Base-by-base conservation (phyloP, 1,284 basidiomycete species). In the Ganoderma meredithae region DNA sequence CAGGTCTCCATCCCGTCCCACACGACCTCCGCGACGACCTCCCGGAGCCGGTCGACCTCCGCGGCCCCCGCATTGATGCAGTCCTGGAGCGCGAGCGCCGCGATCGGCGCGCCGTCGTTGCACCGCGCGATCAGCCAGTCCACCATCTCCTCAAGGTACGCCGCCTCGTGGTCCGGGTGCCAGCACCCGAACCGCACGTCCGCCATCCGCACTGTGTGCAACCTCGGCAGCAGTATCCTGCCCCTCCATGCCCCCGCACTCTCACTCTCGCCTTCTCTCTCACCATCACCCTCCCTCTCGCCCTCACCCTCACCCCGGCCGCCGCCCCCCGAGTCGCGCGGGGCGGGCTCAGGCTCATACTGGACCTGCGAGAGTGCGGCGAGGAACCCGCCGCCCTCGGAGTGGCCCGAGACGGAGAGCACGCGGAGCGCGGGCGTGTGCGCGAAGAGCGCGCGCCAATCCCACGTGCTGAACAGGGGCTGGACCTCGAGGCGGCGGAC, bases 101-200 rank as follows among this genome's bases (percentile, higher is more conserved):
- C 44, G 41, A 72, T 61, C 5, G 68, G 64, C 7, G 63, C 22
- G 55, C 61, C 60, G 60, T 68, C 62, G 41, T 72, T 60, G 62
- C 62, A 64, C 10, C 71, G 71, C 47, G 53, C 9, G 1, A 72
- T 59, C 36, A 72, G 67, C 61, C 71, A 72, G 33, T 69, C 68
- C 13, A 66, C 36, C 15, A 72, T 60, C 39, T 22, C 17, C 52
- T 68, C 66, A 36, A 69, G 40, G 56, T 43, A 40, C 52, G 9
- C 25, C 52, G 25, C 9, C 49, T 61, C 13, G 41, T 66, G 64
- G 27, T 68, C 65, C 39, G 66, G 53, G 6, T 53, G 49, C 43
- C 17, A 19, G 31, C 58, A 63, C 41, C 55, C 40, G 27, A 72
- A 36, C 1, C 66, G 71, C 8, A 64, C 27, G 15, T 19, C 33